These are phyloP conservation scores for Aspergillus clavatus DNA, from an alignment of 2,329 filamentous ascomycete species.

Conservation along the genomic window DNA sequence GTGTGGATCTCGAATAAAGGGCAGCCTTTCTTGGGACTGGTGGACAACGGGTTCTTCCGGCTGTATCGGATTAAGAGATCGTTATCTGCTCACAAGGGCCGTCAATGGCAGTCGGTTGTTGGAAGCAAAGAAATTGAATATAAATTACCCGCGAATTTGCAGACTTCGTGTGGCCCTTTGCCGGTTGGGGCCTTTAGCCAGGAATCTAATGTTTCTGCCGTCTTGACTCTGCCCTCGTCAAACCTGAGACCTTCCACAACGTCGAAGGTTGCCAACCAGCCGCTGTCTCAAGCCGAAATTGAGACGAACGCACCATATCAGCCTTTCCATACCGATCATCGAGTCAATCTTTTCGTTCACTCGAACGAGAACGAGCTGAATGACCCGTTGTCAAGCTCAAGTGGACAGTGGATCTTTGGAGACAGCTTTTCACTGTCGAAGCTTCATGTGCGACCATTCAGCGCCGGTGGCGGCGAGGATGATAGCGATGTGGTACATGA, in stretches of 20 bases:
- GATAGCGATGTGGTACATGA: slow-evolving; percentile 32
- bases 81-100: slow-evolving; percentile 50
- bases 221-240: slow-evolving; percentile 39
- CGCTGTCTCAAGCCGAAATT: slow-evolving; percentile 77
- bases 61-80: slow-evolving; percentile 41
- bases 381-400: slow-evolving; percentile 37
- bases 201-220: slow-evolving; percentile 29
- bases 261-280: slow-evolving; percentile 41
- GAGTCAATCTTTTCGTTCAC: slow-evolving; percentile 73
- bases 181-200: slow-evolving; percentile 55
- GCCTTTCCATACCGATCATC: slow-evolving; percentile 86
- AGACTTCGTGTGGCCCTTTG: slow-evolving; percentile 54
- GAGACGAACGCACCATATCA: slow-evolving; percentile 95
- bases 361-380: slow-evolving; percentile 34
- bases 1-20: slow-evolving; percentile 44
- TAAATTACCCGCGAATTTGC: slow-evolving; percentile 59
- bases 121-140: slow-evolving; percentile 61
- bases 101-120: slow-evolving; percentile 50
- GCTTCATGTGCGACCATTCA: slow-evolving; percentile 43
- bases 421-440: slow-evolving; percentile 46
- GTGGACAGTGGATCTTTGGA: slow-evolving; percentile 51
- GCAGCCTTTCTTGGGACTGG: slow-evolving; percentile 40
- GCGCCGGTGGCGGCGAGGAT: slow-evolving; percentile 36
- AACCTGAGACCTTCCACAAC: slow-evolving; percentile 41
- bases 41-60: slow-evolving; percentile 43